Base-by-base conservation (phyloP, 129 eudicot species). In the Lactuca sativa region DNA sequence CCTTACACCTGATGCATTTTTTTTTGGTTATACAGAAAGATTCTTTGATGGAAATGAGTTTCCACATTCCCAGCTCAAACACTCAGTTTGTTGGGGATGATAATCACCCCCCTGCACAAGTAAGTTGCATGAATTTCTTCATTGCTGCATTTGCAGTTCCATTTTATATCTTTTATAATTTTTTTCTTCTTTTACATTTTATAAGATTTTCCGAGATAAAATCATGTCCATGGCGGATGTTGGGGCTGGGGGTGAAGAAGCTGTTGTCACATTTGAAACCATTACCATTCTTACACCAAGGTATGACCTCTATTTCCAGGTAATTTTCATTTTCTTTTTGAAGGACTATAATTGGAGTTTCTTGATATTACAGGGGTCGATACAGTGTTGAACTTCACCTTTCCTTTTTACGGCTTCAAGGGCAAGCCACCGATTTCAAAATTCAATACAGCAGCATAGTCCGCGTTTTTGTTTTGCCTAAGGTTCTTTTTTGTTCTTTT, bases 81-180 rank as follows among this genome's bases (percentile, higher is more conserved):
- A 83, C 99, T 44, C 92, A 87, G 82, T 93, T 90, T 80, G 95
- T 93, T 74, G 99, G 99, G 53, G 99, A 93, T 80, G 99, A 93
- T 77, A 87, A 82, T 70, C 88, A 79, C 37, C 90, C 99, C 67
- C 81, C 99, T 34, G 97, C 97, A 65, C 93, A 95, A 79, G 99
- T 95, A 67, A 70, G 77, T 68, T 54, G 21, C 53, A 53, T 55
- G 59, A 33, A 6, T 64, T 62, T 49, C 21, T 14, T 9, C 18
- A 21, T 69, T 53, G 36, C 44, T 33, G 10, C 43, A 41, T 79
- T 44, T 48, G 3, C 68, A 69, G 75, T 52, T 41, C 13, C 25
- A 34, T 48, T 5, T 9, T 60, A 34, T 8, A 10, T 40, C 61
- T 61, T 74, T 30, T 15, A 53, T 36, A 36, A 62, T 8, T 47